Conservation (phyloP, 148 eudicot genomes). For the Persicaria tinctoria region DNA sequence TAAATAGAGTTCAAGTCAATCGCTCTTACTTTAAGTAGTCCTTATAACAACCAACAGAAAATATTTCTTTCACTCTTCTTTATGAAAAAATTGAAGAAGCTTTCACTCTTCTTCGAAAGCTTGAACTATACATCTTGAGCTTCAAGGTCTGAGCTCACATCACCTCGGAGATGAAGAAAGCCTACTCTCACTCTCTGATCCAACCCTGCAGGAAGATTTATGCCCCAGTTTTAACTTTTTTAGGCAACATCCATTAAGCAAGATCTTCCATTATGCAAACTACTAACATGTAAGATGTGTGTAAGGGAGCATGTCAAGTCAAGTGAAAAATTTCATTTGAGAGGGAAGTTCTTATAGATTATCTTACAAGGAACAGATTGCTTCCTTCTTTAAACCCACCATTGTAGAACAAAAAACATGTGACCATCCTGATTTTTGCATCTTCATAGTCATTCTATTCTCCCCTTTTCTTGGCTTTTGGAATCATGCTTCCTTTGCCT, state of each 20-base stretch:
- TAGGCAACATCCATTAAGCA: not conserved
- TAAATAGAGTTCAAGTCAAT: not conserved
- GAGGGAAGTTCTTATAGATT: too few species aligned
- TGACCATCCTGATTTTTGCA: too few species aligned
- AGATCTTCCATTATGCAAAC: not conserved
- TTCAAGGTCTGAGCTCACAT: not conserved
- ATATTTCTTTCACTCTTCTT: too few species aligned
- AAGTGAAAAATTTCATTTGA: not conserved
- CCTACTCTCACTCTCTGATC: too few species aligned
- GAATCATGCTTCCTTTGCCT: not conserved
- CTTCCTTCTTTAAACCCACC: too few species aligned
- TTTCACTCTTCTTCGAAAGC: too few species aligned
- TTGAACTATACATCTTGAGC: too few species aligned
- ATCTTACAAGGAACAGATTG: too few species aligned
- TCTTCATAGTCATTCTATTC: not conserved
- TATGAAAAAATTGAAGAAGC: too few species aligned
- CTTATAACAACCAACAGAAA: too few species aligned
- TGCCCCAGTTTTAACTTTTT: not conserved
- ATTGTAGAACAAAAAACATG: too few species aligned
- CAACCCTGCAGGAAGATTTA: not conserved
- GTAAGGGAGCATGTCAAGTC: not conserved
- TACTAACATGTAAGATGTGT: not conserved
- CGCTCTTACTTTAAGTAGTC: too few species aligned
- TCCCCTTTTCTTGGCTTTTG: not conserved
- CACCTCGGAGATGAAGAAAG: not conserved